phyloP scores from a whole-genome alignment of 2,329 filamentous ascomycete species.

The Colletotrichum truncatum region DNA sequence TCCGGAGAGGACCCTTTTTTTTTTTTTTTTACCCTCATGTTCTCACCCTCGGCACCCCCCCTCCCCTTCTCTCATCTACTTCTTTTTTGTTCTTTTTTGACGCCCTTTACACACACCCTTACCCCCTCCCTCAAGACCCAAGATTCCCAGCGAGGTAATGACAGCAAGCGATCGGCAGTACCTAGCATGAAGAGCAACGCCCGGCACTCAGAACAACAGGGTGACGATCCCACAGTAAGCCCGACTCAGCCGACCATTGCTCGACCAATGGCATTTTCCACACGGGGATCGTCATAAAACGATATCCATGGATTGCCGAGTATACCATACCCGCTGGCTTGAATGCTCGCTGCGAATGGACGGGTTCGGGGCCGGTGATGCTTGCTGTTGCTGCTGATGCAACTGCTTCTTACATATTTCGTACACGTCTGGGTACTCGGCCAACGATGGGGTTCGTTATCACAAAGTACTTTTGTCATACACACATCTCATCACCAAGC shows the following conservation, averaged over 20 bases:
- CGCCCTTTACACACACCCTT: not conserved
- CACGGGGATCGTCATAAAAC: conserved; percentile 19
- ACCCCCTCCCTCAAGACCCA: not conserved
- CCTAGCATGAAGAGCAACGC: conserved; percentile 8
- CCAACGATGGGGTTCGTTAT: not conserved
- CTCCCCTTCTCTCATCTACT: not conserved
- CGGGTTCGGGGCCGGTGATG: not conserved
- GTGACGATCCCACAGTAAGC: conserved; percentile 27
- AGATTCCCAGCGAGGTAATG: conserved; percentile 7
- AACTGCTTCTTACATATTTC: not conserved
- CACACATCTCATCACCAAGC: conserved; percentile 4
- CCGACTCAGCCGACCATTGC: conserved; percentile 22
- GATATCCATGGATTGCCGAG: not conserved
- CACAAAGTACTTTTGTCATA: not conserved
- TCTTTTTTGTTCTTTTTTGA: not conserved
- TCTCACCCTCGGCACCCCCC: too few species aligned
- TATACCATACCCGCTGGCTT: not conserved
- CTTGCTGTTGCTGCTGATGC: not conserved
- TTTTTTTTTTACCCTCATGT: not conserved
- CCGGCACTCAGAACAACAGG: conserved; percentile 12
- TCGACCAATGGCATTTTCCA: conserved; percentile 4
- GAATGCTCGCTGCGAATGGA: not conserved
- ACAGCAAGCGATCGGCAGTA: conserved; percentile 23
- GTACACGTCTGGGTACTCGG: not conserved
- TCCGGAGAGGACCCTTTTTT: not conserved